Evolutionary conservation across 2,329 filamentous ascomycete species (phyloP), one percentile per base, ranked within the genome.

Genomic region (Fusarium mangiferae): DNA sequence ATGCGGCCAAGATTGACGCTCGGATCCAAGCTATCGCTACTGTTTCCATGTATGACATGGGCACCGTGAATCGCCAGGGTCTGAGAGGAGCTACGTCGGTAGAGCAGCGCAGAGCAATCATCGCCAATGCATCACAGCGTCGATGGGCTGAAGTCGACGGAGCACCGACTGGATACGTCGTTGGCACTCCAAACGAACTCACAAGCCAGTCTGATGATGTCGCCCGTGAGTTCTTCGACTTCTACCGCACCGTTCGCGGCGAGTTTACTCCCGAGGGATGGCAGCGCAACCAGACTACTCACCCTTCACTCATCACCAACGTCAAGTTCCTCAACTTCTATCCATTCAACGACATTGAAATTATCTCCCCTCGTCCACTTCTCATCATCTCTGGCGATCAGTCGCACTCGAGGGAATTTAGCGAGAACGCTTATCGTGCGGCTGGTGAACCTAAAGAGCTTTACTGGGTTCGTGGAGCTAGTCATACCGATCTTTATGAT

Each of bases 281-380:
- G 35, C 24, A 39, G 24, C 51, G 24, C 10, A 54, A 54, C 1
- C 57, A 20, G 44, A 64, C 61, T 6, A 64, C 61, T 18, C 24
- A 22, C 5, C 61, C 28, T 4, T 36, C 44, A 1, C 28, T 38
- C 20, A 1, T 39, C 4, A 15, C 28, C 30, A 39, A 51, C 0
- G 24, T 51, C 30, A 64, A 64, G 2, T 62, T 61, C 3, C 36
- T 64, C 6, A 64, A 64, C 30, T 64, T 49, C 2, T 64, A 64
- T 0, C 61, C 61, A 0, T 64, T 64, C 38, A 61, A 44, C 36
- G 61, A 64, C 6, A 61, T 64, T 1, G 17, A 64, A 3, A 49
- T 1, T 3, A 64, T 64, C 12, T 49, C 55, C 0, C 56, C 55
- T 3, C 44, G 61, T 0, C 44, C 61, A 5, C 17, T 64, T 5